Evolutionary conservation across 805 yeast genomes (phyloP), one percentile per base, ranked within the genome.

Genomic region (Candida yuanshanica): DNA sequence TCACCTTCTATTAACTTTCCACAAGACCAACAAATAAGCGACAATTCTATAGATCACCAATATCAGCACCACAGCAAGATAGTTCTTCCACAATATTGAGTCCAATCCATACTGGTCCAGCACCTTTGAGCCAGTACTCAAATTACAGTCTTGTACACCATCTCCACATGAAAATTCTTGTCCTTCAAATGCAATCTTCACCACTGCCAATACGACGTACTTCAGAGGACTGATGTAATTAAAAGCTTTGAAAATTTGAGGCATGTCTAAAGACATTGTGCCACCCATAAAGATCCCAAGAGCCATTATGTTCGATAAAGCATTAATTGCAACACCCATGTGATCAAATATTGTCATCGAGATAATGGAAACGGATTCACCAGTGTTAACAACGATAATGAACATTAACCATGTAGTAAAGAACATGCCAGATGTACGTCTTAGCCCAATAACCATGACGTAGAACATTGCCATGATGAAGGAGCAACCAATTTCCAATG

Each of bases 251-350:
- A 86, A 70, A 32, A 86, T 76, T 2, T 64, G 64, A n/a, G 84
- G 84, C 80, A 86, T 75, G 16, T 79, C 69, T 51, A 83, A 64
- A 0, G 95, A 82, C 77, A 86, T 70, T 7, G 88, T 66, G 4
- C 95, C 95, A 1, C 85, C 82, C 91, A 87, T 83, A 48, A 82
- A 75, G 10, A 82, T 75, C 12, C 89, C 90, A 35, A 84, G 64
- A 4, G 83, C 75, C 39, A 83, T 63, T 25, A 82, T 56, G 12
- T 77, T 71, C 0, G 89, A 73, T 32, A 86, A 74, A 5, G 84
- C 62, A 55, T 82, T 84, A 14, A 84, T 76, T 1, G 90, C 91
- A 50, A 86, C 73, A 0, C 95, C 95, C 26, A 84, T 73, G 52
- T 85, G 88, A 36, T 70, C 64, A 52, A 86, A 79, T 0, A 81